phyloP scores from a whole-genome alignment of 805 yeast species.

The Metschnikowia baotianmanensis region DNA sequence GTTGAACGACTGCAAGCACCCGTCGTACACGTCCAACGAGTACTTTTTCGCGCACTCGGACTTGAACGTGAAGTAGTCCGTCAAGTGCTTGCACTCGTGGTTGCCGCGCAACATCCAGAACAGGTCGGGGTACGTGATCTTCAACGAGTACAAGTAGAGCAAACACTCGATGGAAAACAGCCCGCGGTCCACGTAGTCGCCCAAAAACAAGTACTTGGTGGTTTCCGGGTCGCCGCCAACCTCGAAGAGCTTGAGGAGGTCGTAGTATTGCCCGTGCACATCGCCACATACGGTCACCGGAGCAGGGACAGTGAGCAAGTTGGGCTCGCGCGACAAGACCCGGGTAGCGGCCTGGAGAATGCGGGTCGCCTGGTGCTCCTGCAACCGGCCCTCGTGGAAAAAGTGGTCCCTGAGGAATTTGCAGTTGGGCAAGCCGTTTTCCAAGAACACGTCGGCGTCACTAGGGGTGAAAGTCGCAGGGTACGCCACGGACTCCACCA shows the following conservation, averaged over 20 bases:
- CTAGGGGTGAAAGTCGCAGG: conserved; percentile 66
- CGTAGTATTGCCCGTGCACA: conserved; percentile 94
- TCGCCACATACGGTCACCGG: conserved; percentile 97
- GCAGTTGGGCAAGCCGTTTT: conserved; percentile 68
- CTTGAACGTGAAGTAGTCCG: conserved; percentile 91
- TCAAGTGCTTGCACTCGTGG: conserved; percentile 91
- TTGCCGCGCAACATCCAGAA: conserved; percentile 88
- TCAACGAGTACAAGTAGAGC: conserved; percentile 72
- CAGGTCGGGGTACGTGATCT: conserved; percentile 68
- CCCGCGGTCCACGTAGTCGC: conserved; percentile 96
- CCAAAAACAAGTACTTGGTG: conserved; percentile 81
- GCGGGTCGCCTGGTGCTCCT: conserved; percentile 63
- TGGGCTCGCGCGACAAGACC: conserved; percentile 69
- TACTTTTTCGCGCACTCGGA: conserved; percentile 88
- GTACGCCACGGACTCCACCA: conserved; percentile 54
- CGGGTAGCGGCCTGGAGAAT: conserved; percentile 67
- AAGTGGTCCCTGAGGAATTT: conserved; percentile 73
- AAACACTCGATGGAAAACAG: conserved; percentile 82
- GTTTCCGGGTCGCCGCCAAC: conserved; percentile 84
- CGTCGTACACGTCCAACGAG: conserved; percentile 60
- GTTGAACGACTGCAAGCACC: conserved; percentile 74
- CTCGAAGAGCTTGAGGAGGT: conserved; percentile 84
- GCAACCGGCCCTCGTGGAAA: conserved; percentile 74
- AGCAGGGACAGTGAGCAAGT: conserved; percentile 75
- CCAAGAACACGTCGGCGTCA: conserved; percentile 63